These are phyloP conservation scores for Fraxinus albicans DNA, from an alignment of 305 asterid genomes.

Conservation along the genomic window DNA sequence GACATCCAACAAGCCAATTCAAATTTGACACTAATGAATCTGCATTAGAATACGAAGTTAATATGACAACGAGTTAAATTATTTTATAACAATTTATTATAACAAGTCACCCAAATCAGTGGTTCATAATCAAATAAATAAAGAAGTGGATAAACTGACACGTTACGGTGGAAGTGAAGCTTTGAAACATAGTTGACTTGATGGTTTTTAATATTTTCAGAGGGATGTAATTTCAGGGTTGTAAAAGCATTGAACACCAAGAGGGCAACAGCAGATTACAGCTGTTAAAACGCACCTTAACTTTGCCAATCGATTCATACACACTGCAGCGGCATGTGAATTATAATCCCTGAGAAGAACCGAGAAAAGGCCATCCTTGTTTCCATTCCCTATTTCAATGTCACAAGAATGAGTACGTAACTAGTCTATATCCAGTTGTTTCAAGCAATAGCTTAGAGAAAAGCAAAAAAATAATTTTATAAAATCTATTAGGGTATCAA, in stretches of 20 bases:
- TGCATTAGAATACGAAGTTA: not conserved
- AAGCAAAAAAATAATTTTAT: not conserved
- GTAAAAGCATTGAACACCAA: constrained; percentile 9
- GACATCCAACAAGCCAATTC: not conserved
- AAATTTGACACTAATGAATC: not conserved
- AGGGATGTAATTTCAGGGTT: not conserved
- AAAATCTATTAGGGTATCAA: not conserved
- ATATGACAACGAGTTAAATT: not conserved
- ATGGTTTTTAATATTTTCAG: not conserved
- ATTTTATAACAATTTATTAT: not conserved
- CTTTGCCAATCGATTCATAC: constrained; percentile 99
- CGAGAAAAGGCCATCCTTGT: constrained; percentile 91
- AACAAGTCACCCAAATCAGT: not conserved
- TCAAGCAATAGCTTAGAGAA: not conserved
- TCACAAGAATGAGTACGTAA: constrained; percentile 18
- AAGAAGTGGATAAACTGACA: not conserved
- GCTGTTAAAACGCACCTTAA: constrained; percentile 55
- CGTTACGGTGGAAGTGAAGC: not conserved
- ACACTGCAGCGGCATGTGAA: constrained; percentile 85
- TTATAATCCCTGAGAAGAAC: constrained; percentile 92
- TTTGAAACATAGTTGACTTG: not conserved
- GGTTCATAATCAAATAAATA: not conserved
- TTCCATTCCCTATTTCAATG: constrained; percentile 82
- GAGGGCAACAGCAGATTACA: not conserved
- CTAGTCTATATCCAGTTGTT: not conserved